Evolutionary conservation across 768 basidiomycete species (phyloP).

Genomic region (Hygrophorus pudorinus): DNA sequence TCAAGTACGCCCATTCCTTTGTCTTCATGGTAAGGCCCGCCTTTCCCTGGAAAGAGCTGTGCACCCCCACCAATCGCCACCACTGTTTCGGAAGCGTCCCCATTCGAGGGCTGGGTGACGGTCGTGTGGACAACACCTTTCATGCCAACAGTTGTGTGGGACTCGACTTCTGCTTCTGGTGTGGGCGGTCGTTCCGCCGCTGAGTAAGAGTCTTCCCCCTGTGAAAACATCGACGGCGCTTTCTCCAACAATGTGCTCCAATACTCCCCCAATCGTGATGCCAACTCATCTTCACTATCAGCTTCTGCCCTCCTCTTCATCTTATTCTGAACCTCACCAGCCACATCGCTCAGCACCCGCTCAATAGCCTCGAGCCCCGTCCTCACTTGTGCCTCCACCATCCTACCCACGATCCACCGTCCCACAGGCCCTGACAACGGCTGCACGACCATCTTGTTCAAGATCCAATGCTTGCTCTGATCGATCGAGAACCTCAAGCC

Average conservation of each 20-base stretch:
- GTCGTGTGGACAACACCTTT: constrained; percentile 22
- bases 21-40: constrained; percentile 30
- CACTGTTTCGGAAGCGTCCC: constrained; percentile 15
- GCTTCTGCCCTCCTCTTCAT: constrained; percentile 5
- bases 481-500: constrained; percentile 23
- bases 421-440: constrained; percentile 25
- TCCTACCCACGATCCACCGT: constrained; percentile 15
- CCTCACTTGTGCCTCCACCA: constrained; percentile 20
- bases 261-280: constrained; percentile 17
- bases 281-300: constrained; percentile 7
- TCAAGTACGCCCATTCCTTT: constrained; percentile 25
- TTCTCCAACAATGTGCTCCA: constrained; percentile 18
- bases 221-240: constrained; percentile 11
- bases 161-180: not conserved
- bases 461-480: constrained; percentile 28
- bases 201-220: no score
- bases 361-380: constrained; percentile 17
- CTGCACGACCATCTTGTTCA: constrained; percentile 27
- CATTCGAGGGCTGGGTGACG: constrained; percentile 11
- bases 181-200: not conserved
- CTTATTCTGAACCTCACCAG: constrained; percentile 16
- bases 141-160: constrained; percentile 14
- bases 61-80: constrained; percentile 27
- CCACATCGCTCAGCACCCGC: constrained; percentile 17
- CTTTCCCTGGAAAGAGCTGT: constrained; percentile 25